Conservation (phyloP, 164 flowering plant species). For the Buxus sempervirens region DNA sequence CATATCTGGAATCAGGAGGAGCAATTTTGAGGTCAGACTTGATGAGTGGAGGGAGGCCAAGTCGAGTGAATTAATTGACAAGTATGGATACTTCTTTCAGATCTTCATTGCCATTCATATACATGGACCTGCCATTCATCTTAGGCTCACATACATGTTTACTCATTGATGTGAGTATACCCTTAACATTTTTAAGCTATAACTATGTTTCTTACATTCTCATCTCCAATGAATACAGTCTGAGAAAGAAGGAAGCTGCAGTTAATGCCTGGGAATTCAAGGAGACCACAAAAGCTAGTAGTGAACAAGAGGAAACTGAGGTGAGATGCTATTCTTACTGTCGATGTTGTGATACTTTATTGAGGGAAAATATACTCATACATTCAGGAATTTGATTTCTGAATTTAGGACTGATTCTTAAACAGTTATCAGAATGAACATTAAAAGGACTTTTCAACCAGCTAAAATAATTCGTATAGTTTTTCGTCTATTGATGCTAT, state of each 20-base stretch:
- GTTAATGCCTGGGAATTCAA: neutral
- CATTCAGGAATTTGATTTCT: too few relatives aligned
- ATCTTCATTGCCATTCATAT: neutral
- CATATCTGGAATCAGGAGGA: slow-evolving; percentile 1
- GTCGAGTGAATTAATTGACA: neutral
- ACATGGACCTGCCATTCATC: neutral
- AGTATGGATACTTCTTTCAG: neutral
- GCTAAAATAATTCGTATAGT: too few relatives aligned
- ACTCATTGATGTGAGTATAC: neutral
- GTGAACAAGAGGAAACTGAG: neutral
- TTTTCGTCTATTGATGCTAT: too few relatives aligned
- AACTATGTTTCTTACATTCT: neutral
- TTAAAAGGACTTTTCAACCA: too few relatives aligned
- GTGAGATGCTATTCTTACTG: neutral
- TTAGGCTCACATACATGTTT: too few relatives aligned
- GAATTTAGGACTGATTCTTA: too few relatives aligned
- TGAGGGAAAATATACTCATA: too few relatives aligned
- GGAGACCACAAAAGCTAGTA: neutral
- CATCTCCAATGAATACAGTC: neutral
- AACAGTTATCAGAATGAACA: too few relatives aligned
- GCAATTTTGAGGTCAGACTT: neutral
- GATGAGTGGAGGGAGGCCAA: slow-evolving; percentile 4
- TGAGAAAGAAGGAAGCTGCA: slow-evolving; percentile 6
- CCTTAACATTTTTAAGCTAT: too few relatives aligned
- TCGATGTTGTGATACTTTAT: neutral